Evolutionary conservation across 257 asterid genomes (phyloP).

Genomic region (Solanum paucissectum): DNA sequence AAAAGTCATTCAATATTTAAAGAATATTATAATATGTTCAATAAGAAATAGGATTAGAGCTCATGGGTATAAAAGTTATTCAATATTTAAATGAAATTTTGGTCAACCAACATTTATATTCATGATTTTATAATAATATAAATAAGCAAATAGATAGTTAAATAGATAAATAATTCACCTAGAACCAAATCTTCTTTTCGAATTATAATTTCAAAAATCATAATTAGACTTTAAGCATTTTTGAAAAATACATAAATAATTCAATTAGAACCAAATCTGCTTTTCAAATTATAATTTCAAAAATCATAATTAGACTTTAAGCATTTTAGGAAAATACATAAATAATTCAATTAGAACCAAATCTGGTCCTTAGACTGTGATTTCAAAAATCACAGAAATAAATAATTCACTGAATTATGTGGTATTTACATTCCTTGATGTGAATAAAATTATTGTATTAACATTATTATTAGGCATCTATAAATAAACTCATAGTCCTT

Average conservation of each 20-base stretch:
- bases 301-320: not conserved
- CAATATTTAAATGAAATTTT: not conserved
- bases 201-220: not conserved
- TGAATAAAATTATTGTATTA: too few species aligned
- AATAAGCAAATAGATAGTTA: not conserved
- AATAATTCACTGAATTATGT: not conserved
- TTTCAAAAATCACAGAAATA: not conserved
- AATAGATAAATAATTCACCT: not conserved
- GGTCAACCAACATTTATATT: too few species aligned
- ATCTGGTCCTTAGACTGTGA: not conserved
- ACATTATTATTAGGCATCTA: too few species aligned
- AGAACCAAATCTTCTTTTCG: not conserved
- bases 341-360: too few species aligned
- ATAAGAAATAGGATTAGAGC: not conserved
- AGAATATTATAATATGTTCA: not conserved
- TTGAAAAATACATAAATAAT: not conserved
- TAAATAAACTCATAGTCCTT: not conserved
- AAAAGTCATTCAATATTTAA: not conserved
- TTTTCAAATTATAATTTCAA: not conserved
- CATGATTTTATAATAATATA: too few species aligned
- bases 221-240: not conserved
- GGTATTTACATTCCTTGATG: not conserved
- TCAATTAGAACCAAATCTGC: not conserved
- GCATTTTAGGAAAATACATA: too few species aligned
- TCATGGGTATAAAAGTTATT: not conserved